These are phyloP conservation scores for Crinitomyces ghanaensis DNA, from an alignment of 805 yeast genomes.

Conservation along the genomic window DNA sequence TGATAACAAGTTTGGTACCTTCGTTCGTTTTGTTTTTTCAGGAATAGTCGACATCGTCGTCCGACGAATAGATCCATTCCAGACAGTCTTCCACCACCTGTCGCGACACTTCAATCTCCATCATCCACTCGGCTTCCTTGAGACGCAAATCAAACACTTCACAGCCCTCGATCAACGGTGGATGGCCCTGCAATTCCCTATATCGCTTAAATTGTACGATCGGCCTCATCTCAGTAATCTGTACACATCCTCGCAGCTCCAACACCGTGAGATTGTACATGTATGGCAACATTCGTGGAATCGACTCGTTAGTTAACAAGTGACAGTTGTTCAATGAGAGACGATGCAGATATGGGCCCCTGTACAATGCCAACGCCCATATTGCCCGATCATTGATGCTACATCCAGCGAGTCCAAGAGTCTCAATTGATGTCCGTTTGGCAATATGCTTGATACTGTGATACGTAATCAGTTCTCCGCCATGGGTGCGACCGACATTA, in stretches of 20 bases:
- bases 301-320: constrained; percentile 42
- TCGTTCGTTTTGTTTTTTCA: too few species aligned
- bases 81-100: constrained; percentile 51
- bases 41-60: constrained; percentile 11
- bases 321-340: constrained; percentile 68
- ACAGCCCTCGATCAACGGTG: constrained; percentile 67
- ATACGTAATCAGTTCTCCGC: constrained; percentile 61
- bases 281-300: constrained; percentile 43
- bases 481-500: constrained; percentile 69
- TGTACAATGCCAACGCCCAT: constrained; percentile 62
- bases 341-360: constrained; percentile 44
- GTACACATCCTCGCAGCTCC: constrained; percentile 56
- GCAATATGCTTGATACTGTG: constrained; percentile 49
- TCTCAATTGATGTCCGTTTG: constrained; percentile 44
- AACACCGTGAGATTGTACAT: constrained; percentile 56
- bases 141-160: constrained; percentile 52
- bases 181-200: constrained; percentile 28
- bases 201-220: constrained; percentile 51
- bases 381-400: constrained; percentile 61
- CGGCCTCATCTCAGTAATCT: constrained; percentile 48
- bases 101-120: constrained; percentile 47
- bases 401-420: constrained; percentile 87
- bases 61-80: constrained; percentile 30
- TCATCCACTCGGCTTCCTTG: constrained; percentile 45
- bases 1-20: too few species aligned